Conservation (phyloP, 768 basidiomycete genomes). For the Infundibulicybe gibba region DNA sequence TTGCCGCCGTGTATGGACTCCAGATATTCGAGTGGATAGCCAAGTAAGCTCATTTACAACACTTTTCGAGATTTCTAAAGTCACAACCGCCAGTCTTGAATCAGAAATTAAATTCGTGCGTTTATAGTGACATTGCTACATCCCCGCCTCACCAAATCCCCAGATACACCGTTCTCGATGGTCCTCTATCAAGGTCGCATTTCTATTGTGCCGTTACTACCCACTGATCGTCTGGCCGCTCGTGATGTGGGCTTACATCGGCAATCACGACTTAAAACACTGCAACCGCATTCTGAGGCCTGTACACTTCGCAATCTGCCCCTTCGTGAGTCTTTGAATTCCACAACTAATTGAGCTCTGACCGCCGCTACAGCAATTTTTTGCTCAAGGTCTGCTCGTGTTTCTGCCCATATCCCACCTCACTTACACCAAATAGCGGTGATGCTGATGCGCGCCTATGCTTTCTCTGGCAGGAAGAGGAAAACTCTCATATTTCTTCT, state of each 20-base stretch:
- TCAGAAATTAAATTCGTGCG: not conserved
- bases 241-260: conserved; percentile 32
- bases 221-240: conserved; percentile 31
- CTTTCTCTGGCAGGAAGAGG: conserved; percentile 32
- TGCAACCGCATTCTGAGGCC: conserved; percentile 26
- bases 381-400: conserved; percentile 28
- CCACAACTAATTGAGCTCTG: not conserved
- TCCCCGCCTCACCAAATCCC: not conserved
- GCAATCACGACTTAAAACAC: conserved; percentile 23
- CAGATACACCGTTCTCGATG: conserved; percentile 32
- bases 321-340: conserved; percentile 21
- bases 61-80: not conserved
- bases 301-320: conserved; percentile 26
- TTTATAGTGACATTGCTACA: not conserved
- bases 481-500: conserved; percentile 24
- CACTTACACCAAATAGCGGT: conserved; percentile 22
- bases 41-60: conserved; percentile 24
- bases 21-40: conserved; percentile 34
- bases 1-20: conserved; percentile 26
- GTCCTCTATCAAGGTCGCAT: conserved; percentile 35
- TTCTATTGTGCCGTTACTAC: conserved; percentile 40
- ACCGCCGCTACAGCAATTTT: conserved; percentile 29
- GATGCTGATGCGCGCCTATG: conserved; percentile 41
- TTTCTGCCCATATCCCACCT: too few relatives aligned
- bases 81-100: not conserved